Evolutionary conservation across 2,329 filamentous ascomycete genomes (phyloP).

Genomic region (Sporothrix euskadiensis): DNA sequence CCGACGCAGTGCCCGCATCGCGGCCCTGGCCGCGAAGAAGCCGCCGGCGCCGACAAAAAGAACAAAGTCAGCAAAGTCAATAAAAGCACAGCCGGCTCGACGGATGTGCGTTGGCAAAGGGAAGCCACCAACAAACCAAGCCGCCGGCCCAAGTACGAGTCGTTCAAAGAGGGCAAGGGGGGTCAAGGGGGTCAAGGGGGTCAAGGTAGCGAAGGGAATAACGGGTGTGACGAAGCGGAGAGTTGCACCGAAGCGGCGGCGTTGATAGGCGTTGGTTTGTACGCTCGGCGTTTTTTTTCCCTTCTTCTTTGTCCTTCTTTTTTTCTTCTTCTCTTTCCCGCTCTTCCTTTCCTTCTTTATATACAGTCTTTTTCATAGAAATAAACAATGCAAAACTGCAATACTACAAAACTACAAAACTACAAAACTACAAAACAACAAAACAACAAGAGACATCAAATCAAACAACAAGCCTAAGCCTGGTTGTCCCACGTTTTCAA

Average conservation of each 20-base stretch:
- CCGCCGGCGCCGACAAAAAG: not conserved
- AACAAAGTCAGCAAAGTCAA: not conserved
- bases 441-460: not conserved
- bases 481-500: not conserved
- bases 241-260: not conserved
- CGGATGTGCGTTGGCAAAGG: not conserved
- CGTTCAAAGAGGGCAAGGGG: not conserved
- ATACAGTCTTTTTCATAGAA: not conserved
- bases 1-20: conserved; percentile 9
- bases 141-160: not conserved
- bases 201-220: not conserved
- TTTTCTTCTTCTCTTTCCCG: not conserved
- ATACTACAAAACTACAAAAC: not conserved
- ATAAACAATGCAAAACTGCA: not conserved
- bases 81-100: not conserved
- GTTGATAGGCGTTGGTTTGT: not conserved
- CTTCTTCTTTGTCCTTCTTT: not conserved
- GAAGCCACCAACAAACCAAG: not conserved
- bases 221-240: not conserved
- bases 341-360: not conserved
- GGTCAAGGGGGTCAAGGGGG: not conserved
- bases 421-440: too few species aligned
- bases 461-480: not conserved
- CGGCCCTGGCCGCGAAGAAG: not conserved
- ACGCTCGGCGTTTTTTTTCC: not conserved